Conservation (phyloP, 1,284 basidiomycete genomes). For the Rhizopogon parksii region DNA sequence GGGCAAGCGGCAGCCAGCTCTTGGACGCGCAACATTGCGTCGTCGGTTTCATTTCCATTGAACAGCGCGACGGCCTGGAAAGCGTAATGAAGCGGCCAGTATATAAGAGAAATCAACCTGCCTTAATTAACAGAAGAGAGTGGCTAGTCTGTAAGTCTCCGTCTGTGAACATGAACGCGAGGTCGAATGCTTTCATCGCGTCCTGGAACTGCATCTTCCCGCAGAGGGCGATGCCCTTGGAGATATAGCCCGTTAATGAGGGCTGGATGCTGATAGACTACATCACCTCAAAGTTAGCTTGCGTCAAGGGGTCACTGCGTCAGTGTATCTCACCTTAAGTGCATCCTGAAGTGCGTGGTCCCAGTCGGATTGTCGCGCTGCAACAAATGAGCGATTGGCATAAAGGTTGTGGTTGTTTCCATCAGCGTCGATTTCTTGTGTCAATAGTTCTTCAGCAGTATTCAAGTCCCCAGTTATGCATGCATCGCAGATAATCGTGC, state of each 20-base stretch:
- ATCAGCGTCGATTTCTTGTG: too few species aligned
- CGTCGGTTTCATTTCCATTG: not conserved
- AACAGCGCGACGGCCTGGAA: slow-evolving; percentile 14
- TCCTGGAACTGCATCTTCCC: not conserved
- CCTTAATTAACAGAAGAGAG: slow-evolving; percentile 17
- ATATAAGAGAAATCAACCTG: not conserved
- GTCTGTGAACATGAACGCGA: slow-evolving; percentile 5
- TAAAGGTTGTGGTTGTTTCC: not conserved
- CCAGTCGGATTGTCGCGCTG: slow-evolving; percentile 7
- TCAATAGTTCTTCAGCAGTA: too few species aligned
- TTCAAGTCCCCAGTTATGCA: too few species aligned
- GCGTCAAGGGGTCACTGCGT: too few species aligned
- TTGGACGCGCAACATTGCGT: slow-evolving; percentile 6
- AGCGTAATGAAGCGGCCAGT: not conserved
- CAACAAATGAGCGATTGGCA: slow-evolving; percentile 20
- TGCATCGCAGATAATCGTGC: too few species aligned
- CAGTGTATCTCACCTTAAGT: slow-evolving; percentile 8
- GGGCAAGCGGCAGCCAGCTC: slow-evolving; percentile 6
- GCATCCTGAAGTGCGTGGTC: slow-evolving; percentile 14
- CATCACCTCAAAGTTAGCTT: slow-evolving; percentile 1
- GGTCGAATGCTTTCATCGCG: slow-evolving; percentile 7
- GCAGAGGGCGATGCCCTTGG: slow-evolving; percentile 7
- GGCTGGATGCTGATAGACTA: slow-evolving; percentile 11
- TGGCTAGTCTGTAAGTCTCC: slow-evolving; percentile 4
- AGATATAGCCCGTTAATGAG: slow-evolving; percentile 11